phyloP scores from a whole-genome alignment of 1,139 yeast species.

The Geotrichum siamense region DNA sequence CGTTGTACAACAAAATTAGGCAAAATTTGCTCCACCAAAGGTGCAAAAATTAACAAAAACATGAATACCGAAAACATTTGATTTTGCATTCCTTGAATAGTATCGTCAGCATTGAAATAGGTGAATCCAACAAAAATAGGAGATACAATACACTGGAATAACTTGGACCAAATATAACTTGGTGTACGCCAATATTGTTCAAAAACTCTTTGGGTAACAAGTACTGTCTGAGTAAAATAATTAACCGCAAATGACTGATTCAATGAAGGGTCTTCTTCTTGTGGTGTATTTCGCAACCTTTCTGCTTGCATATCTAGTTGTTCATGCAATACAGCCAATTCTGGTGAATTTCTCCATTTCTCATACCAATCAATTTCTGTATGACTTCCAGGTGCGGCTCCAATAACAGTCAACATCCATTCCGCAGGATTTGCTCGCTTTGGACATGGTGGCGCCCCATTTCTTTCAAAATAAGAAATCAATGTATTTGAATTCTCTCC shows the following conservation, averaged over 20 bases:
- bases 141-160: constrained; percentile 45
- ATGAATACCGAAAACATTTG: constrained; percentile 57
- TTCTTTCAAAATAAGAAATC: constrained; percentile 58
- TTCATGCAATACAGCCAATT: constrained; percentile 40
- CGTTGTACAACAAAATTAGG: constrained; percentile 68
- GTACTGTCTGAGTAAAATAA: constrained; percentile 42
- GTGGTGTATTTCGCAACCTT: constrained; percentile 21
- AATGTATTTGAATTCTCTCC: constrained; percentile 57
- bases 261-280: constrained; percentile 14
- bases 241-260: constrained; percentile 37
- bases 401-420: constrained; percentile 75
- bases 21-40: constrained; percentile 63
- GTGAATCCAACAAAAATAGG: constrained; percentile 67
- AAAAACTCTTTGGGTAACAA: constrained; percentile 48
- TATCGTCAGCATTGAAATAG: constrained; percentile 57
- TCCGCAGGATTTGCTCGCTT: constrained; percentile 70
- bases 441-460: constrained; percentile 64
- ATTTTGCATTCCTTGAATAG: constrained; percentile 43
- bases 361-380: constrained; percentile 59
- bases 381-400: constrained; percentile 72
- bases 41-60: constrained; percentile 55
- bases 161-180: constrained; percentile 57
- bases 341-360: constrained; percentile 57
- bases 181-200: constrained; percentile 77
- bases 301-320: constrained; percentile 28